A percentile compares a stretch with the other conserved stretches of the same genome.
Evolutionary conservation across 441 rosid genomes (phyloP).

Genomic region (Adansonia rubrostipa): DNA sequence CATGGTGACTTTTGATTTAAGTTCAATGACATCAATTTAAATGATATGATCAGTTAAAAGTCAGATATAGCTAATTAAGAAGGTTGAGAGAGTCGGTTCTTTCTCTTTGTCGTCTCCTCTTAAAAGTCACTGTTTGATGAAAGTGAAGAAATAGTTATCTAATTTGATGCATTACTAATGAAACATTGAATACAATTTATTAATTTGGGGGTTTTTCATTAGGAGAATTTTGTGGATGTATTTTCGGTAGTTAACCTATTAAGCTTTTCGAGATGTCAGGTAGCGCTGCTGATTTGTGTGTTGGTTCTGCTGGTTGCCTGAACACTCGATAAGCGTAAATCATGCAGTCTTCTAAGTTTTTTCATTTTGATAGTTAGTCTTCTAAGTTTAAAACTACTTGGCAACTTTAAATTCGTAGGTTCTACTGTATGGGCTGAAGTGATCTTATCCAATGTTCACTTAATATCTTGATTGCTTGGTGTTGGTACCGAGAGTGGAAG

Average conservation of each 20-base stretch:
- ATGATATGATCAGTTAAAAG: neutral
- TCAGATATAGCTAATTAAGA: neutral
- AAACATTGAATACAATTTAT: neutral
- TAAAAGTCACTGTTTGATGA: neutral
- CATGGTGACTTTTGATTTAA: neutral
- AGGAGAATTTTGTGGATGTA: too few species aligned
- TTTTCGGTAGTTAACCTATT: too few species aligned
- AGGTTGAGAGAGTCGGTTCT: neutral
- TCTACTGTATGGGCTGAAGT: too few species aligned
- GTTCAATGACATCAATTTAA: neutral
- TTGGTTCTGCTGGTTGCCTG: neutral
- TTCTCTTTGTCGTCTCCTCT: neutral
- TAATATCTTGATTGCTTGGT: neutral
- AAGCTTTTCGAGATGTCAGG: too few species aligned
- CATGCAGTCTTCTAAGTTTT: too few species aligned
- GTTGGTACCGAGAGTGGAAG: constrained; percentile 1
- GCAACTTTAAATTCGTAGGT: too few species aligned
- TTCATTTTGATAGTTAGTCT: too few species aligned
- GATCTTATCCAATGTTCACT: neutral
- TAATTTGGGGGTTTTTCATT: too few species aligned
- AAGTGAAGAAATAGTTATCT: neutral
- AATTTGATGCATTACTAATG: neutral
- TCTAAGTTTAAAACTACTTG: too few species aligned
- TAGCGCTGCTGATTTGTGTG: too few species aligned
- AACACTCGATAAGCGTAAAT: too few species aligned